phyloP scores from a whole-genome alignment of 2,329 filamentous ascomycete genomes.

The Penicillium paneum region DNA sequence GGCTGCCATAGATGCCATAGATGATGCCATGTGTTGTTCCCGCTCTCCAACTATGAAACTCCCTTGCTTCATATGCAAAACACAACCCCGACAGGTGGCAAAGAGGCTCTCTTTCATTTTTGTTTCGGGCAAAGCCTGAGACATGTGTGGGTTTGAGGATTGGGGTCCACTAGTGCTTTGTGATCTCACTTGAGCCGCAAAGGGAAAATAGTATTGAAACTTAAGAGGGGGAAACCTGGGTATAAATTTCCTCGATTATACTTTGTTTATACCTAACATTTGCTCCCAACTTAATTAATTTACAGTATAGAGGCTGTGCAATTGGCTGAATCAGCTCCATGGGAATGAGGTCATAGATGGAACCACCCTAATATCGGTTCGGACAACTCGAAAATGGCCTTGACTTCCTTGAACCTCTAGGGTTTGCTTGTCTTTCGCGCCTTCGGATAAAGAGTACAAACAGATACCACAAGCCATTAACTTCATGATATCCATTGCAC shows the following conservation, averaged over 20 bases:
- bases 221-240: not conserved
- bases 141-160: not conserved
- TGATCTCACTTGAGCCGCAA: not conserved
- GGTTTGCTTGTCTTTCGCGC: not conserved
- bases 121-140: not conserved
- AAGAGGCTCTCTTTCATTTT: not conserved
- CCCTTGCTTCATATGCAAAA: constrained; percentile 3
- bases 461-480: not conserved
- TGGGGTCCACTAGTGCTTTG: not conserved
- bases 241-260: not conserved
- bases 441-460: not conserved
- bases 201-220: too few species aligned
- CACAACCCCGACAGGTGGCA: not conserved
- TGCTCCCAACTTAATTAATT: not conserved
- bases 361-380: too few species aligned
- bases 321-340: not conserved
- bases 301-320: not conserved
- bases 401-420: not conserved
- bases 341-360: not conserved
- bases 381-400: not conserved
- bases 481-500: not conserved
- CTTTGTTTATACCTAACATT: not conserved
- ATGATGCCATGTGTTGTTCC: not conserved
- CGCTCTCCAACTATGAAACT: constrained; percentile 2
- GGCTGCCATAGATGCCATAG: not conserved